These are phyloP conservation scores for Styphnolobium japonicum DNA, from an alignment of 306 rosid species.

Conservation along the genomic window DNA sequence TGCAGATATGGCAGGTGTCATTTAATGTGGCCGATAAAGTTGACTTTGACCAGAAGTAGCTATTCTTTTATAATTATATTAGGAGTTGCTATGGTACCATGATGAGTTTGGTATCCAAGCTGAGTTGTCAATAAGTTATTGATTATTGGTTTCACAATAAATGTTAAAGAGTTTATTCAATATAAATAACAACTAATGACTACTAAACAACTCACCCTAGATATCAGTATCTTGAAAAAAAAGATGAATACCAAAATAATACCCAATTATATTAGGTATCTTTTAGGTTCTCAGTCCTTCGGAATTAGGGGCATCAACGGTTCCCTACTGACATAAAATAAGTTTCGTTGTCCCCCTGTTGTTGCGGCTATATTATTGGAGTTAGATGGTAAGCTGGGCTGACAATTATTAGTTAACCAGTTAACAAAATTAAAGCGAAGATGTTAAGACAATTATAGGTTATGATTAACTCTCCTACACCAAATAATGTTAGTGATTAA, in stretches of 20 bases:
- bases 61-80: background rate
- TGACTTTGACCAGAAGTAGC: constrained; percentile 15
- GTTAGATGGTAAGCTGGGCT: background rate
- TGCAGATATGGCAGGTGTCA: background rate
- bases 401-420: background rate
- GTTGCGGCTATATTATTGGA: background rate
- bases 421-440: background rate
- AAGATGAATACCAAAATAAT: too few relatives aligned
- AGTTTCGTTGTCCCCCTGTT: constrained; percentile 2
- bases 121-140: too few relatives aligned
- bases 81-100: too few relatives aligned
- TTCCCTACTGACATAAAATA: background rate
- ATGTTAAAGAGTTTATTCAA: too few relatives aligned
- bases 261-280: background rate
- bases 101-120: too few relatives aligned
- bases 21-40: constrained; percentile 9
- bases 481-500: background rate
- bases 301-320: background rate
- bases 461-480: background rate
- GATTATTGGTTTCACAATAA: too few relatives aligned
- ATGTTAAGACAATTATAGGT: background rate
- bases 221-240: too few relatives aligned
- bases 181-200: too few relatives aligned
- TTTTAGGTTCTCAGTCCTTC: background rate
- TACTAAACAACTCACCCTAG: too few relatives aligned